Conservation (phyloP, 179 eudicot genomes). For the Patellifolia procumbens region DNA sequence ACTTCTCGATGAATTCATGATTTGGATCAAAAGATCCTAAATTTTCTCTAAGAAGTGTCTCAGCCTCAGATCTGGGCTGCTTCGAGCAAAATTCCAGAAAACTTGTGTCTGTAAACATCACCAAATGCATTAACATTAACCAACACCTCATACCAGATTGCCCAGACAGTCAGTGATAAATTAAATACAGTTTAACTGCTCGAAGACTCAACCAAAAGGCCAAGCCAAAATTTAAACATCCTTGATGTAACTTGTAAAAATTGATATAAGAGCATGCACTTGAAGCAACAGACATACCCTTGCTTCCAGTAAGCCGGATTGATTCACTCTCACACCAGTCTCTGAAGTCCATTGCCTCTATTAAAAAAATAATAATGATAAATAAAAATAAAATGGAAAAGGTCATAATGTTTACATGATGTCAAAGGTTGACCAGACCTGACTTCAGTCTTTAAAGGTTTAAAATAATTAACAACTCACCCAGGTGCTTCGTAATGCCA, state of each 20-base stretch:
- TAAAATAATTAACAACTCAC: constrained; percentile 44
- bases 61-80: constrained; percentile 91
- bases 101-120: constrained; percentile 66
- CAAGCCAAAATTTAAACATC: neutral
- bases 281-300: constrained; percentile 47
- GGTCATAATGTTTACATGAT: neutral
- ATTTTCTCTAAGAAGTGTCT: constrained; percentile 74
- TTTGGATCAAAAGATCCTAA: constrained; percentile 76
- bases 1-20: constrained; percentile 88
- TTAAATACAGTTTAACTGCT: neutral
- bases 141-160: neutral
- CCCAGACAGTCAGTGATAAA: neutral
- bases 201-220: neutral
- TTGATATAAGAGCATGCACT: neutral
- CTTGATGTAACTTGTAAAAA: neutral
- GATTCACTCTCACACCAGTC: constrained; percentile 98
- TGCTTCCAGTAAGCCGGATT: constrained; percentile 79
- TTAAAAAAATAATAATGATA: constrained; percentile 23
- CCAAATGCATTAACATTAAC: neutral
- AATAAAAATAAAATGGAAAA: no score
- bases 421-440: neutral
- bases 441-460: neutral
- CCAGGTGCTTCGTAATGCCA: constrained; percentile 62
- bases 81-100: constrained; percentile 83
- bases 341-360: constrained; percentile 95